Conservation (phyloP, 305 asterid species). For the Euphrasia arctica region DNA sequence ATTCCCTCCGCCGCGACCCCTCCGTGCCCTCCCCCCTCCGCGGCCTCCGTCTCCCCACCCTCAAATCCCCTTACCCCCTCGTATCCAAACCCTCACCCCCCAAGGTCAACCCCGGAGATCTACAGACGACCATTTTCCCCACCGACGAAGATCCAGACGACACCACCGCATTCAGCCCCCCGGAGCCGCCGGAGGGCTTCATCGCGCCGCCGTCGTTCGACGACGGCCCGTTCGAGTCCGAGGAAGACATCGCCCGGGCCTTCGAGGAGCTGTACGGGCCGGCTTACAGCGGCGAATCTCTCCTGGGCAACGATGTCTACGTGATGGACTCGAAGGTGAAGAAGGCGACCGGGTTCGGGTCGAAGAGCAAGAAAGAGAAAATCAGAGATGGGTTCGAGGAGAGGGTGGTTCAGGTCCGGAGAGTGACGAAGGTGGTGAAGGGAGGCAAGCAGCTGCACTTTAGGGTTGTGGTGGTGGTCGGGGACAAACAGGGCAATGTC, state of each 20-base stretch:
- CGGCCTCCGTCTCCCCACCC: conserved; percentile 25
- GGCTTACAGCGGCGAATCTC: conserved; percentile 70
- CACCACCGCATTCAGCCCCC: conserved; percentile 50
- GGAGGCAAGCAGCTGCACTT: conserved; percentile 95
- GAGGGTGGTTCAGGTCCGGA: conserved; percentile 88
- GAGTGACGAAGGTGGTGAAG: conserved; percentile 92
- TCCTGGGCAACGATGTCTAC: conserved; percentile 61
- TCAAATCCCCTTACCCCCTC: conserved; percentile 28
- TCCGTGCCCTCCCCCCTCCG: conserved; percentile 14
- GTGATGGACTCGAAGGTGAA: conserved; percentile 78
- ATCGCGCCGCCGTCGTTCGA: conserved; percentile 66
- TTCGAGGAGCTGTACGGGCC: conserved; percentile 81
- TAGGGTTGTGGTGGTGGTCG: conserved; percentile 84
- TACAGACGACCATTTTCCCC: conserved; percentile 46
- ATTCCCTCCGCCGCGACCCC: conserved; percentile 28
- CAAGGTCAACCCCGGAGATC: conserved; percentile 35
- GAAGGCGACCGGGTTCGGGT: conserved; percentile 58
- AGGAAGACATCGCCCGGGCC: conserved; percentile 77
- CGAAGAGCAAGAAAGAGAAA: conserved; percentile 62
- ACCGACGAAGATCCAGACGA: conserved; percentile 47
- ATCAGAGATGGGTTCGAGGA: conserved; percentile 90
- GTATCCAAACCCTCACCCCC: conserved; percentile 36
- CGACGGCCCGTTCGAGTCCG: conserved; percentile 68
- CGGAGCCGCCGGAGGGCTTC: conserved; percentile 63
- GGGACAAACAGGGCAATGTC: conserved; percentile 84